phyloP scores from a whole-genome alignment of 2,329 filamentous ascomycete genomes.

The Penicillium sp. region DNA sequence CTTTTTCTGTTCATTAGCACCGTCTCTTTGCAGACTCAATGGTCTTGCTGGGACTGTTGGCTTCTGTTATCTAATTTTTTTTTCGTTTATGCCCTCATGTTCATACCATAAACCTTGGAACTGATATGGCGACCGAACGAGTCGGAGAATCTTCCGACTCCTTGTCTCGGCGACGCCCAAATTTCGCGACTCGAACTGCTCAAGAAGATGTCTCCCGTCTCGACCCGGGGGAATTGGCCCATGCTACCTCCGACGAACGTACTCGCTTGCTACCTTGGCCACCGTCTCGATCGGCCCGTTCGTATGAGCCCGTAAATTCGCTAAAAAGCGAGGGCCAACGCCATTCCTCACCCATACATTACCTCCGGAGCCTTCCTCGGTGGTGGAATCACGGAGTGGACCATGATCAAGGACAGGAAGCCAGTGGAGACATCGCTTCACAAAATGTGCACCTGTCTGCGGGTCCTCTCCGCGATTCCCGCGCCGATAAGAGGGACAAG shows the following conservation, averaged over 20 bases:
- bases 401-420: slow-evolving; percentile 10
- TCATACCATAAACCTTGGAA: slow-evolving; percentile 1
- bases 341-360: slow-evolving; percentile 21
- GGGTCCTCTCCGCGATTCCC: slow-evolving; percentile 26
- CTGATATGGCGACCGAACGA: slow-evolving; percentile 23
- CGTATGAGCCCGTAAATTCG: slow-evolving; percentile 26
- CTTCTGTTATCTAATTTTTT: not conserved
- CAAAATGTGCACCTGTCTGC: slow-evolving; percentile 16
- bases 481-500: slow-evolving; percentile 34
- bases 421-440: slow-evolving; percentile 5
- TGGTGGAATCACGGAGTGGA: slow-evolving; percentile 23
- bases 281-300: slow-evolving; percentile 20
- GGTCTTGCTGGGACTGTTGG: not conserved
- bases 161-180: slow-evolving; percentile 38
- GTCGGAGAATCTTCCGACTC: slow-evolving; percentile 22
- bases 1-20: not conserved
- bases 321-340: slow-evolving; percentile 15
- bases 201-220: slow-evolving; percentile 39
- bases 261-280: slow-evolving; percentile 24
- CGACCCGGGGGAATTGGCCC: slow-evolving; percentile 30
- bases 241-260: slow-evolving; percentile 22
- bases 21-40: not conserved
- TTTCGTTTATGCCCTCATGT: slow-evolving; percentile 2
- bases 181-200: slow-evolving; percentile 40
- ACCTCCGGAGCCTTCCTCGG: slow-evolving; percentile 24